Evolutionary conservation across 2,329 filamentous ascomycete species (phyloP).

Genomic region (Fusarium vanettenii): DNA sequence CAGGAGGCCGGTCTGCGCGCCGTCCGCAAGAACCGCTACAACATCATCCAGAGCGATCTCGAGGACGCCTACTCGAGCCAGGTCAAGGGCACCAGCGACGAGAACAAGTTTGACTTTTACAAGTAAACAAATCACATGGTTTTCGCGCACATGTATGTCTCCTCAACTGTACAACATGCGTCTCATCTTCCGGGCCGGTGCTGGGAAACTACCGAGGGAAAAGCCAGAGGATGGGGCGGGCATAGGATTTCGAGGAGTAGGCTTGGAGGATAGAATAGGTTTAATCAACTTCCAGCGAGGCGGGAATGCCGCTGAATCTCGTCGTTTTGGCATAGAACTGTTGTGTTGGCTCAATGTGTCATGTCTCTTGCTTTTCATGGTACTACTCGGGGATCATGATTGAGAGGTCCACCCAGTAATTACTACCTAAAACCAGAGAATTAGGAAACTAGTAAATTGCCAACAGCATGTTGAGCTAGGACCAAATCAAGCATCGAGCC

Average conservation of each 20-base stretch:
- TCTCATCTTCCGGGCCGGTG: constrained; percentile 7
- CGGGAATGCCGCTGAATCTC: constrained; percentile 4
- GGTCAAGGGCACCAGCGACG: constrained; percentile 81
- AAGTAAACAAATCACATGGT: constrained; percentile 63
- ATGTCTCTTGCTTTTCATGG: not conserved
- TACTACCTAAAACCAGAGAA: not conserved
- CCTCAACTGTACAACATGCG: constrained; percentile 40
- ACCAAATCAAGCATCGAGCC: no score
- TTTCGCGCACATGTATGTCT: constrained; percentile 25
- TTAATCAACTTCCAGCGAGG: constrained; percentile 29
- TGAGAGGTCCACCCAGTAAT: not conserved
- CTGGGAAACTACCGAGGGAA: constrained; percentile 19
- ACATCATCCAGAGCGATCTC: constrained; percentile 96
- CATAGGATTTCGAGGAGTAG: constrained; percentile 10
- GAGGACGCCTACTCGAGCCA: constrained; percentile 98
- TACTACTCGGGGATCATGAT: not conserved
- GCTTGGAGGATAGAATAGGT: constrained; percentile 26
- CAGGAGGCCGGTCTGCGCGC: constrained; percentile 95
- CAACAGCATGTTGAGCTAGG: not conserved
- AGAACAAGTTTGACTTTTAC: constrained; percentile 91
- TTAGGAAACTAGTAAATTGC: not conserved
- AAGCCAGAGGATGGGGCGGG: constrained; percentile 16
- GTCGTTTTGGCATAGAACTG: not conserved
- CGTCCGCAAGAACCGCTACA: constrained; percentile 97
- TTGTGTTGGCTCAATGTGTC: not conserved